These are phyloP conservation scores for Linum trigynum DNA, from an alignment of 345 rosid genomes.

Conservation along the genomic window DNA sequence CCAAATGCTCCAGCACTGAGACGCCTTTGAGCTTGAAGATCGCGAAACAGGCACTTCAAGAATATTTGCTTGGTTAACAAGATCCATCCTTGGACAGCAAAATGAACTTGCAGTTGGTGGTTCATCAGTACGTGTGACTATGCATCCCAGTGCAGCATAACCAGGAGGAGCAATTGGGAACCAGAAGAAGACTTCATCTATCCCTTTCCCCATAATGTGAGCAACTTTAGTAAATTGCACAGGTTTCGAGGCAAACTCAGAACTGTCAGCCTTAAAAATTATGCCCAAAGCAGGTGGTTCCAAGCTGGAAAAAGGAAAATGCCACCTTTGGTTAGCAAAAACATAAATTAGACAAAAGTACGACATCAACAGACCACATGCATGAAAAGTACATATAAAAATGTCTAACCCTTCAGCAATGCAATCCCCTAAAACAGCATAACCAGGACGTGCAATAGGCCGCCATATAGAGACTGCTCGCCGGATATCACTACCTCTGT, in stretches of 20 bases:
- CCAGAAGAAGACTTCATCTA: slow-evolving; percentile 90
- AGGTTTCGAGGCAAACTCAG: slow-evolving; percentile 80
- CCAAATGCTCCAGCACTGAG: slow-evolving; percentile 97
- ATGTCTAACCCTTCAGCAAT: slow-evolving; percentile 77
- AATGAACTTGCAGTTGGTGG: slow-evolving; percentile 50
- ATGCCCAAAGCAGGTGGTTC: slow-evolving; percentile 91
- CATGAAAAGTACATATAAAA: not conserved
- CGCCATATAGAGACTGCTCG: slow-evolving; percentile 93
- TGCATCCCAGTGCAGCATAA: slow-evolving; percentile 84
- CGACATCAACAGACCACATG: not conserved
- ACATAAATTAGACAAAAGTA: not conserved
- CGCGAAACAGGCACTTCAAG: slow-evolving; percentile 66
- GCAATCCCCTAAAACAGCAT: slow-evolving; percentile 82
- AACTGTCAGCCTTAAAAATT: slow-evolving; percentile 63
- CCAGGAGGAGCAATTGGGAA: slow-evolving; percentile 97
- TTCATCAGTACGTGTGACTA: slow-evolving; percentile 67
- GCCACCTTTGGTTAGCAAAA: slow-evolving; percentile 15
- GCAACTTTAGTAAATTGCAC: slow-evolving; percentile 81
- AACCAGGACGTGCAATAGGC: slow-evolving; percentile 69
- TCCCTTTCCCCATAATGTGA: slow-evolving; percentile 72
- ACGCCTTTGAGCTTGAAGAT: slow-evolving; percentile 63
- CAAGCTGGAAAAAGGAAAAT: slow-evolving; percentile 39
- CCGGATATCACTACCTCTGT: slow-evolving; percentile 84
- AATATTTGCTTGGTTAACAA: slow-evolving; percentile 76
- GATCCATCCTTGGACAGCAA: slow-evolving; percentile 95